These are phyloP conservation scores for Lipomyces kockii DNA, from an alignment of 805 yeast species.

Conservation along the genomic window DNA sequence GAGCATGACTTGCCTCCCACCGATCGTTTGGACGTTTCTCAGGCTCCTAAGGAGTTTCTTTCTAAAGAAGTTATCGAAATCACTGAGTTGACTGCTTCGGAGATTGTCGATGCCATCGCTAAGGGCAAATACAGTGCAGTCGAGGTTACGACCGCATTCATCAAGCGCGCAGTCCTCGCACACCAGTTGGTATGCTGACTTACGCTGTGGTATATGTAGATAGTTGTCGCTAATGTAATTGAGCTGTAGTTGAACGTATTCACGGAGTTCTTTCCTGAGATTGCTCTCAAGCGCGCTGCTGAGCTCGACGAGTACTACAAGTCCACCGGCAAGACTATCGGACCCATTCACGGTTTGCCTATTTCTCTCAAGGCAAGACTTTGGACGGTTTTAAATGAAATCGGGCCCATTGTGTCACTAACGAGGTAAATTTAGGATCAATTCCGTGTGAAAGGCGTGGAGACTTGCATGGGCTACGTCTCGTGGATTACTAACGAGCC, in stretches of 20 bases:
- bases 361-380: conserved; percentile 55
- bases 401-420: not conserved
- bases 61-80: conserved; percentile 39
- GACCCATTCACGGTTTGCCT: conserved; percentile 72
- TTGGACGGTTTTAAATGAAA: not conserved
- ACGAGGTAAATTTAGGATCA: conserved; percentile 44
- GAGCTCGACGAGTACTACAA: conserved; percentile 57
- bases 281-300: conserved; percentile 62
- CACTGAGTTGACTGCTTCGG: conserved; percentile 39
- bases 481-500: conserved; percentile 49
- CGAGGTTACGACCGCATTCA: conserved; percentile 58
- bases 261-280: conserved; percentile 55
- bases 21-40: conserved; percentile 35
- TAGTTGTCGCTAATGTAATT: not conserved
- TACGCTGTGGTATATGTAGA: not conserved
- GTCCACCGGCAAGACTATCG: conserved; percentile 54
- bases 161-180: conserved; percentile 62
- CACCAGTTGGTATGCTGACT: conserved; percentile 56
- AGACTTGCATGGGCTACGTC: conserved; percentile 57
- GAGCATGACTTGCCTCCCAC: conserved; percentile 37
- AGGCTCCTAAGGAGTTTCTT: conserved; percentile 35
- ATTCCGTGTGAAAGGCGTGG: conserved; percentile 54
- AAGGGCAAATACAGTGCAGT: conserved; percentile 49
- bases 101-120: conserved; percentile 35
- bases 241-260: conserved; percentile 39